Base-by-base conservation (phyloP, 306 rosid genomes). In the Gynostemma pentaphyllum region DNA sequence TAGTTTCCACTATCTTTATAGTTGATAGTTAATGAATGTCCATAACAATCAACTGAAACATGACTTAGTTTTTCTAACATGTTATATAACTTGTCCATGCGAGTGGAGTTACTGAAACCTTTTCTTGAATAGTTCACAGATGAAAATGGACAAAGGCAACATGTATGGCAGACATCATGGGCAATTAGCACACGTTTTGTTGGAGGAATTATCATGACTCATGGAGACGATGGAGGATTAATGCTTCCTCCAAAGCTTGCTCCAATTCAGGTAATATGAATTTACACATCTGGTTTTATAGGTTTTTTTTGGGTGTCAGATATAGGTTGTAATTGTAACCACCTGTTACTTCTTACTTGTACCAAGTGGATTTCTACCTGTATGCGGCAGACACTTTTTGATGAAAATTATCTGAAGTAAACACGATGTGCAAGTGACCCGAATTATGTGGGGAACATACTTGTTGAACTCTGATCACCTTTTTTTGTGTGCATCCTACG, bases 111-210 rank as follows among this genome's bases (percentile, higher is more conserved):
- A 59, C 74, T 51, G 45, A 71, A 57, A 45, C 65, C 12, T 13
- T 60, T 60, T 28, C 72, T 55, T 63, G 72, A 75, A 62, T 71
- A 92, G 98, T 92, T 88, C 78, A 71, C 90, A 64, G 96, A 88
- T 81, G 98, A 88, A 79, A 81, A 64, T 75, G 95, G 96, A 69
- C 78, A 79, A 51, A 82, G 95, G 72, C 87, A 84, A 68, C 70
- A 84, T 76, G 85, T 92, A 62, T 92, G 95, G 98, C 96, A 92
- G 77, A 92, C 96, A 49, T 92, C 98, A 19, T 88, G 98, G 98
- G 96, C 96, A n/a, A 72, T 92, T 12, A 92, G 96, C 76, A 92
- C 98, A 2, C 98, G 98, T 36, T 92, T 92, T 76, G 80, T 92
- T 78, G 96, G 98, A 60, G 98, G 98, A 63, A 92, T 92, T 68